A percentile compares a stretch with the other conserved stretches of the same genome.
phyloP scores from a whole-genome alignment of 805 yeast genomes.

The Cephaloascus albidus region DNA sequence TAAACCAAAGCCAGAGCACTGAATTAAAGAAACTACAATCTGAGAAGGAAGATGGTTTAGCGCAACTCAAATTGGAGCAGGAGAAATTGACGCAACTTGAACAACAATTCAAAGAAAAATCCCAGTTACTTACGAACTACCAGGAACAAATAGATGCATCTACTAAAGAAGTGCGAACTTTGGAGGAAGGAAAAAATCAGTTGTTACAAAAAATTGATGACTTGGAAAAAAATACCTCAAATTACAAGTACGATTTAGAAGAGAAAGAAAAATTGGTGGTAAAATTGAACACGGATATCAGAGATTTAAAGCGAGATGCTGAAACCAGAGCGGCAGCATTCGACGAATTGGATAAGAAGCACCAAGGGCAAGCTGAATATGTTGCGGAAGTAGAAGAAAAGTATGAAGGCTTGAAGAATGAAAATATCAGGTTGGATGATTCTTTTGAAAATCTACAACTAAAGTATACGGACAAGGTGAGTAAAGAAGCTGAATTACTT shows the following conservation, averaged over 20 bases:
- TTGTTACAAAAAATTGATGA: constrained; percentile 14
- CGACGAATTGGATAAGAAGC: constrained; percentile 5
- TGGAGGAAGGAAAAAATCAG: constrained; percentile 6
- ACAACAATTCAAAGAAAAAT: not conserved
- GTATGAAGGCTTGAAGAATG: constrained; percentile 1
- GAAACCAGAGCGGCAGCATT: constrained; percentile 1
- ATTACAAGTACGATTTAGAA: constrained; percentile 3
- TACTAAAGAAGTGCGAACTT: no score
- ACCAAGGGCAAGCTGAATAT: constrained; percentile 2
- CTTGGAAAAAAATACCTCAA: constrained; percentile 20
- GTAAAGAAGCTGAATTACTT: not conserved
- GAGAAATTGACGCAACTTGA: constrained; percentile 1
- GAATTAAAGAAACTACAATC: no score
- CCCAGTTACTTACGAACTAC: not conserved
- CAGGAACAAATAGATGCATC: not conserved
- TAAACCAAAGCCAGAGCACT: constrained; percentile 4
- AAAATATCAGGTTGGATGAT: not conserved
- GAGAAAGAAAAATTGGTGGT: constrained; percentile 2
- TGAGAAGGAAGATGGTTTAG: no score
- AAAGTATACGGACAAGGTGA: not conserved
- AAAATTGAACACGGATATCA: constrained; percentile 1
- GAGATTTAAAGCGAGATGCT: constrained; percentile 3
- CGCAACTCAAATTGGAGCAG: no score
- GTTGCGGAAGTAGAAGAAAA: not conserved
- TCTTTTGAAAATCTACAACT: not conserved